A percentile compares a stretch with the other conserved stretches of the same genome.
Conservation (phyloP, 2,329 filamentous ascomycete species). For the Geoglossum cookeanum region DNA sequence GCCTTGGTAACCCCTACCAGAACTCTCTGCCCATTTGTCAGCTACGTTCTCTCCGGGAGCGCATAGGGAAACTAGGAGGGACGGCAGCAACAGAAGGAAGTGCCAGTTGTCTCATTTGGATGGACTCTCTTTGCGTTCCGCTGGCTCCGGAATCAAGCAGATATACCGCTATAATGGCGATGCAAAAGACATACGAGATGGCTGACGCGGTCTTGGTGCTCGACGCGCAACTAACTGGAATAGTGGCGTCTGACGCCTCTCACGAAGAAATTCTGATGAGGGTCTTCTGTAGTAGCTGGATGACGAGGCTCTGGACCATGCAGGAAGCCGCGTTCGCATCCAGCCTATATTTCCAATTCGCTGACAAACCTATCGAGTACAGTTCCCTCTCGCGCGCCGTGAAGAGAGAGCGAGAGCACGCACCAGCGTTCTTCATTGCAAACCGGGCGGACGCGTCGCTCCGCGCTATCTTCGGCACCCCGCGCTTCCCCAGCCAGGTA, state of each 20-base stretch:
- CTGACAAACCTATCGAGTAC: constrained; percentile 6
- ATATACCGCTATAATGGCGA: background rate
- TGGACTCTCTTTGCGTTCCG: constrained; percentile 13
- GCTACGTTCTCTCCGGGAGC: too few species aligned
- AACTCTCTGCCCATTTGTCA: background rate
- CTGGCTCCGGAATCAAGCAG: background rate
- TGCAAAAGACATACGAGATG: constrained; percentile 8
- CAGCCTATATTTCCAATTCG: constrained; percentile 8
- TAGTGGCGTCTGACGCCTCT: background rate
- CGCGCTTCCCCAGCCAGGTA: too few species aligned
- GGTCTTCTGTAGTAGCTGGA: constrained; percentile 8
- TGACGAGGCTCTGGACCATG: constrained; percentile 9
- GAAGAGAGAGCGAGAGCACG: too few species aligned
- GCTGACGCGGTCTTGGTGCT: constrained; percentile 9
- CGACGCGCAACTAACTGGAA: background rate
- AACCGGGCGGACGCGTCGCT: too few species aligned
- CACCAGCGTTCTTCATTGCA: too few species aligned
- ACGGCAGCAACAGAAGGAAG: too few species aligned
- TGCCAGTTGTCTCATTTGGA: constrained; percentile 7
- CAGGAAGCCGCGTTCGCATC: constrained; percentile 8
- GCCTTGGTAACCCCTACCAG: background rate
- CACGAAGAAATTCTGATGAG: constrained; percentile 3
- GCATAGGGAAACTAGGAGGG: too few species aligned
- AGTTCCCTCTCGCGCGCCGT: too few species aligned
- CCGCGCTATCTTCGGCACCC: too few species aligned